Conservation (phyloP, 768 basidiomycete genomes). For the Tylopilus balloui region DNA sequence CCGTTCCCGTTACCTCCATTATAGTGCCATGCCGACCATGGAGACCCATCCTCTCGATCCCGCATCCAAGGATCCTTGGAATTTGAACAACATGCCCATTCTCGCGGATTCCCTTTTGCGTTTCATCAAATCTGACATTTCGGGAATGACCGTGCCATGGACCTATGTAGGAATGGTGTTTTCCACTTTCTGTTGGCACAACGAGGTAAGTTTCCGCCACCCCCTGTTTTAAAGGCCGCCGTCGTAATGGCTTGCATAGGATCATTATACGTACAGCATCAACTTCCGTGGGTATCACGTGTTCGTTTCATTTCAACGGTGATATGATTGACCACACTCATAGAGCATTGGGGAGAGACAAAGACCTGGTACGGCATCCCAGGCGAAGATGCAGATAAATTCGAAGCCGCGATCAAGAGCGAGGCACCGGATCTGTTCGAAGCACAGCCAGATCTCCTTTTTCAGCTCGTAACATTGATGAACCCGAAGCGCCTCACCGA, state of each 20-base stretch:
- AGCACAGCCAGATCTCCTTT: slow-evolving; percentile 93
- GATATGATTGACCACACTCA: slow-evolving; percentile 25
- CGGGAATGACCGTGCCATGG: slow-evolving; percentile 99
- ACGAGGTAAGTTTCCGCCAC: slow-evolving; percentile 58
- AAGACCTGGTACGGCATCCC: slow-evolving; percentile 99
- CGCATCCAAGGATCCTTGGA: slow-evolving; percentile 93
- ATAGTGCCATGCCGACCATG: slow-evolving; percentile 89
- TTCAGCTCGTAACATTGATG: slow-evolving; percentile 97
- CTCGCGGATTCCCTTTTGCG: slow-evolving; percentile 88
- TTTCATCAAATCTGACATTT: slow-evolving; percentile 97
- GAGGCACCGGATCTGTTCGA: slow-evolving; percentile 98
- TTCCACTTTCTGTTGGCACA: slow-evolving; percentile 99
- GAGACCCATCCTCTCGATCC: slow-evolving; percentile 88
- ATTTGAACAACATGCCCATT: slow-evolving; percentile 96
- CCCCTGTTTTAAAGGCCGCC: slow-evolving; percentile 18
- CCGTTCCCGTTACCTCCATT: slow-evolving; percentile 10
- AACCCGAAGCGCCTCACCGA: slow-evolving; percentile 83
- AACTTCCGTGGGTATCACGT: slow-evolving; percentile 69
- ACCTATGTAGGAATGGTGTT: slow-evolving; percentile 99
- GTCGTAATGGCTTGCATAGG: slow-evolving; percentile 43
- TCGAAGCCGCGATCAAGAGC: slow-evolving; percentile 90
- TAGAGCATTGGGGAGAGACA: slow-evolving; percentile 99
- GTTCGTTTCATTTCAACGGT: slow-evolving; percentile 15
- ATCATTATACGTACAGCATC: slow-evolving; percentile 96
- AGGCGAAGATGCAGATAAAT: slow-evolving; percentile 91